A percentile compares a stretch with the other conserved stretches of the same genome.
Evolutionary conservation across 2,329 filamentous ascomycete species (phyloP).

Genomic region (Calonectria henricotiae): DNA sequence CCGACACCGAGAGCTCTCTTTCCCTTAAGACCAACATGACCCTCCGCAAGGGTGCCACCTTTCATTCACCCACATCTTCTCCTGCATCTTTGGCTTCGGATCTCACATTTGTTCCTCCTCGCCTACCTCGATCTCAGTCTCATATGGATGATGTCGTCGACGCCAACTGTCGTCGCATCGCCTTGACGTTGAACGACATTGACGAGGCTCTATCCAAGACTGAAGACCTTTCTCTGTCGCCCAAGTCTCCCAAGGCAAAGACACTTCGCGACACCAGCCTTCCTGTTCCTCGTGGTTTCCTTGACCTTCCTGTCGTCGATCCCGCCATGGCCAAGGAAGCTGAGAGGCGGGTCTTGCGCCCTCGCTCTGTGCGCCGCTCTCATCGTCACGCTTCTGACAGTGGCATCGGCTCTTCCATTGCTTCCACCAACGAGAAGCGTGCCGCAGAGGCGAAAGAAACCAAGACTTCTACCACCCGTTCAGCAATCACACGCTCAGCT

Average conservation of each 20-base stretch:
- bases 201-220: slow-evolving; percentile 73
- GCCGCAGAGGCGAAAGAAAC: slow-evolving; percentile 58
- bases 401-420: slow-evolving; percentile 88
- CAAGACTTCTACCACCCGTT: slow-evolving; percentile 62
- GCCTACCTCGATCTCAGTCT: slow-evolving; percentile 78
- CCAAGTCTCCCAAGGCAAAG: slow-evolving; percentile 54
- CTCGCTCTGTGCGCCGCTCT: slow-evolving; percentile 70
- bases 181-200: slow-evolving; percentile 76
- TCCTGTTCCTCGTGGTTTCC: slow-evolving; percentile 74
- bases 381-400: slow-evolving; percentile 87
- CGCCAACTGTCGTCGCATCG: slow-evolving; percentile 79
- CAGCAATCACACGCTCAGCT: slow-evolving; percentile 72
- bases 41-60: slow-evolving; percentile 81
- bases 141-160: slow-evolving; percentile 81
- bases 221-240: slow-evolving; percentile 60
- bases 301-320: slow-evolving; percentile 71
- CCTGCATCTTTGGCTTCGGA: slow-evolving; percentile 60
- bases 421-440: slow-evolving; percentile 71
- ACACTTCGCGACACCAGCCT: slow-evolving; percentile 71
- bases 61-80: slow-evolving; percentile 70
- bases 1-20: slow-evolving; percentile 55
- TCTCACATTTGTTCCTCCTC: slow-evolving; percentile 66
- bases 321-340: slow-evolving; percentile 64
- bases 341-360: slow-evolving; percentile 69
- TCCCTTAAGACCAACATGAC: slow-evolving; percentile 60